Evolutionary conservation across 2,329 filamentous ascomycete genomes (phyloP).

Genomic region (Plenodomus tracheiphilus): DNA sequence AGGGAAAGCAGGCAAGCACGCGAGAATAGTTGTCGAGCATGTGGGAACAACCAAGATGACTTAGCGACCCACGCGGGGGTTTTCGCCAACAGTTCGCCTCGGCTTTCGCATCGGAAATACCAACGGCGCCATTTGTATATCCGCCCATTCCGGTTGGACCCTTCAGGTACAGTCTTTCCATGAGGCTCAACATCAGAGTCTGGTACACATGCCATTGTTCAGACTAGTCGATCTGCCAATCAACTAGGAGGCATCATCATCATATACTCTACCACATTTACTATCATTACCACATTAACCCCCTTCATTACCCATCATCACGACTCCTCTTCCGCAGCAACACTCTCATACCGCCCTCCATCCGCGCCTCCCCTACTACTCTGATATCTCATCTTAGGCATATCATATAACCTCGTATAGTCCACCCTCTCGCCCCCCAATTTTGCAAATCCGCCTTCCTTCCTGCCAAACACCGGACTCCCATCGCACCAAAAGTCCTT

Average conservation of each 20-base stretch:
- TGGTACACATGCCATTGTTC: too few relatives aligned
- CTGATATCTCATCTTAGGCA: slow-evolving; percentile 69
- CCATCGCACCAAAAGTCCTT: slow-evolving; percentile 96
- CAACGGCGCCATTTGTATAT: not conserved
- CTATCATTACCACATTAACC: not conserved
- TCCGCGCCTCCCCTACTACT: slow-evolving; percentile 31
- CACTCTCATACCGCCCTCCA: slow-evolving; percentile 62
- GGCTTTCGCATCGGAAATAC: slow-evolving; percentile 8
- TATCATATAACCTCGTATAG: slow-evolving; percentile 88
- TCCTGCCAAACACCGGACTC: slow-evolving; percentile 75
- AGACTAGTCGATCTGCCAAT: not conserved
- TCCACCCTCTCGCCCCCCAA: slow-evolving; percentile 80
- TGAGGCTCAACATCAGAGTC: not conserved
- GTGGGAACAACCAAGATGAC: slow-evolving; percentile 13
- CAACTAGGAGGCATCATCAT: not conserved
- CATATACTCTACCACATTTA: not conserved
- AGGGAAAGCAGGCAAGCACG: slow-evolving; percentile 4
- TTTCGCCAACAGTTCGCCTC: slow-evolving; percentile 26
- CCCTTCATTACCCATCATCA: slow-evolving; percentile 9
- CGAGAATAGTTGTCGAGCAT: slow-evolving; percentile 10
- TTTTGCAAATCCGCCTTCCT: slow-evolving; percentile 73
- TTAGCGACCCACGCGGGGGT: slow-evolving; percentile 20
- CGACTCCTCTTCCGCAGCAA: slow-evolving; percentile 45
- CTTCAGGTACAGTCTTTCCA: not conserved
- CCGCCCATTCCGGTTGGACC: not conserved